Evolutionary conservation across 2,329 filamentous ascomycete genomes (phyloP).

Genomic region (Aureobasidium sp.): DNA sequence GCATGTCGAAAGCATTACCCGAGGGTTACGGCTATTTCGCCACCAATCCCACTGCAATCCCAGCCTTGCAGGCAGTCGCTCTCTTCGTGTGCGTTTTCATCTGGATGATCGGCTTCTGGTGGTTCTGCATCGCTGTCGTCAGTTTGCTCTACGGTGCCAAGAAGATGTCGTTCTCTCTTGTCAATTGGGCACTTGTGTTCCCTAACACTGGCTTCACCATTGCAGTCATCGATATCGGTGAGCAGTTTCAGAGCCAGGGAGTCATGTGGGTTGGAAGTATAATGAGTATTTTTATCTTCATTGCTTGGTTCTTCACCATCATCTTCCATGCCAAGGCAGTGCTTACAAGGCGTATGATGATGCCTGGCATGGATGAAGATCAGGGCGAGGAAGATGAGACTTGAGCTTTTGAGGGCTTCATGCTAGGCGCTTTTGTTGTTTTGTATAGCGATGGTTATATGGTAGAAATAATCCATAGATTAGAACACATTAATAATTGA

Average conservation of each 20-base stretch:
- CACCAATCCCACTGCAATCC: conserved; percentile 15
- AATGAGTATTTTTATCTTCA: conserved; percentile 48
- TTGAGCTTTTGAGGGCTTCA: neutral
- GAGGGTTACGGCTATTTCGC: conserved; percentile 18
- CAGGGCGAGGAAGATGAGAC: conserved; percentile 25
- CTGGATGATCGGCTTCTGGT: conserved; percentile 42
- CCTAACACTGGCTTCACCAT: conserved; percentile 58
- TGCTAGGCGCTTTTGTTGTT: neutral
- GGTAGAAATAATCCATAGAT: neutral
- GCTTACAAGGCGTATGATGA: conserved; percentile 43
- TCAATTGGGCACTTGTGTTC: conserved; percentile 53
- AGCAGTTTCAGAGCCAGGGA: conserved; percentile 39
- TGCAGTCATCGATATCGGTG: conserved; percentile 49
- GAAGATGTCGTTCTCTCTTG: conserved; percentile 32
- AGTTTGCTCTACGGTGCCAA: conserved; percentile 14
- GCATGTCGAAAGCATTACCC: conserved; percentile 18
- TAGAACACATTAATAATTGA: no score
- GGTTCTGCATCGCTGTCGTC: conserved; percentile 19
- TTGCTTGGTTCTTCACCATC: conserved; percentile 43
- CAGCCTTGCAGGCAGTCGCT: conserved; percentile 19
- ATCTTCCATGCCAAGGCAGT: conserved; percentile 45
- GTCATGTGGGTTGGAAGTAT: conserved; percentile 47
- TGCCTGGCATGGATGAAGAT: conserved; percentile 53
- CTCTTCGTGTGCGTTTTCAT: conserved; percentile 34
- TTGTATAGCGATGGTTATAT: neutral